Percentiles rank a stretch among this genome's conserved stretches.
Evolutionary conservation across 352 stramenopile genomes (phyloP).

Genomic region (Globisporangium nodosum): DNA sequence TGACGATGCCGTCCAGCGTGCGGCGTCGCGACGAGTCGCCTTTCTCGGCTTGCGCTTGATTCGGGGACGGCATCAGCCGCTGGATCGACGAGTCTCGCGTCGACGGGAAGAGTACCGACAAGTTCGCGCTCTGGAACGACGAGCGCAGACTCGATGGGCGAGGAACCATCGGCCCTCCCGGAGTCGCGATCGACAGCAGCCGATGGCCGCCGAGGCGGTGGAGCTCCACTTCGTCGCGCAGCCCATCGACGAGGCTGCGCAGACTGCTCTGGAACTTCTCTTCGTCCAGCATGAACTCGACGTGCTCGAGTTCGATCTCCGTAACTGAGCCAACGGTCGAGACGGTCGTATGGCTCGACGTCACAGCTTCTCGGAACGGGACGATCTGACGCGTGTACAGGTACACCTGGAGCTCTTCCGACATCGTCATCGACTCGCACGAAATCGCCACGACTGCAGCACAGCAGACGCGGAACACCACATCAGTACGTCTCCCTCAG

Average conservation of each 20-base stretch:
- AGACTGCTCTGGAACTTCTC: conserved; percentile 62
- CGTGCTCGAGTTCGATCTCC: conserved; percentile 15
- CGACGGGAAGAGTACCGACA: conserved; percentile 12
- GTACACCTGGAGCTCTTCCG: conserved; percentile 72
- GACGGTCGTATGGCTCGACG: conserved; percentile 29
- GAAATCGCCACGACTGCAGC: conserved; percentile 62
- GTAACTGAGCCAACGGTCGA: conserved; percentile 13
- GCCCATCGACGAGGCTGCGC: conserved; percentile 59
- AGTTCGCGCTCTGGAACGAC: conserved; percentile 10
- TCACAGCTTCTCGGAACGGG: conserved; percentile 57
- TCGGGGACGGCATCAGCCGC: conserved; percentile 6
- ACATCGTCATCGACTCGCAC: conserved; percentile 47
- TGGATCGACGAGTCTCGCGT: conserved; percentile 7
- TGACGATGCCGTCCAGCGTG: conserved; percentile 52
- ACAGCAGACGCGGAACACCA: conserved; percentile 1
- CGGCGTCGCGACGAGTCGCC: conserved; percentile 5
- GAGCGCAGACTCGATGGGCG: conserved; percentile 9
- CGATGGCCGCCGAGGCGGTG: conserved; percentile 34
- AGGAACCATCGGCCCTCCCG: conserved; percentile 12
- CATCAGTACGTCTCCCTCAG: background rate
- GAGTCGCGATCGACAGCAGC: conserved; percentile 12
- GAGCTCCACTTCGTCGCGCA: conserved; percentile 74
- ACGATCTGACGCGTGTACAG: conserved; percentile 79
- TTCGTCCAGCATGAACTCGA: conserved; percentile 56
- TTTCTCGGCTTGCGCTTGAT: background rate